Percentiles rank a stretch among this genome's conserved stretches.
phyloP scores from a whole-genome alignment of 345 rosid genomes.

The Hibiscus mutabilis region DNA sequence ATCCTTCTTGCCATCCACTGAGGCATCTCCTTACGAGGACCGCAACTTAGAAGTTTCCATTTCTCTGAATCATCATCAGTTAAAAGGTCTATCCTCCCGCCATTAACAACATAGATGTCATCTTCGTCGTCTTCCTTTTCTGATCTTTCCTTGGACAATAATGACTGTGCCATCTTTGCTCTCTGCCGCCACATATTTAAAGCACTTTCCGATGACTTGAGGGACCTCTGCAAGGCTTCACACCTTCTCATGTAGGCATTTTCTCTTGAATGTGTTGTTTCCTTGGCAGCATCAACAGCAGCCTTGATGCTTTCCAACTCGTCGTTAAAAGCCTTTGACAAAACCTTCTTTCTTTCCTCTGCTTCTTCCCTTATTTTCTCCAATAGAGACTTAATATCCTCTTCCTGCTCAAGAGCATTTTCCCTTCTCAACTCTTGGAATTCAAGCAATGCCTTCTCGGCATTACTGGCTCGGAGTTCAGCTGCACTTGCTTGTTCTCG shows the following conservation, averaged over 20 bases:
- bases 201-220: conserved; percentile 34
- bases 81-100: conserved; percentile 44
- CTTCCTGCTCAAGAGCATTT: conserved; percentile 23
- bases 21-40: conserved; percentile 44
- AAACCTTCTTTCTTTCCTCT: not conserved
- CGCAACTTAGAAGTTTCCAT: conserved; percentile 43
- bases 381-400: conserved; percentile 16
- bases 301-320: conserved; percentile 34
- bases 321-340: conserved; percentile 28
- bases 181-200: conserved; percentile 34
- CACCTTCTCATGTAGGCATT: conserved; percentile 30
- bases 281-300: conserved; percentile 31
- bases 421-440: conserved; percentile 32
- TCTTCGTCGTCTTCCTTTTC: conserved; percentile 21
- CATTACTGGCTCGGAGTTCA: conserved; percentile 27
- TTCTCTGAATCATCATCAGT: conserved; percentile 36
- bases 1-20: conserved; percentile 48
- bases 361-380: too few relatives aligned
- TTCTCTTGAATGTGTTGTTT: conserved; percentile 24
- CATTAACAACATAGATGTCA: conserved; percentile 28
- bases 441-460: conserved; percentile 38
- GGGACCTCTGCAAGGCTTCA: conserved; percentile 37
- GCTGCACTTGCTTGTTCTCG: conserved; percentile 23
- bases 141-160: conserved; percentile 18
- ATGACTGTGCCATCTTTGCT: conserved; percentile 34